Evolutionary conservation across 1,139 yeast genomes (phyloP).

Genomic region (Suhomyces bokatorum): DNA sequence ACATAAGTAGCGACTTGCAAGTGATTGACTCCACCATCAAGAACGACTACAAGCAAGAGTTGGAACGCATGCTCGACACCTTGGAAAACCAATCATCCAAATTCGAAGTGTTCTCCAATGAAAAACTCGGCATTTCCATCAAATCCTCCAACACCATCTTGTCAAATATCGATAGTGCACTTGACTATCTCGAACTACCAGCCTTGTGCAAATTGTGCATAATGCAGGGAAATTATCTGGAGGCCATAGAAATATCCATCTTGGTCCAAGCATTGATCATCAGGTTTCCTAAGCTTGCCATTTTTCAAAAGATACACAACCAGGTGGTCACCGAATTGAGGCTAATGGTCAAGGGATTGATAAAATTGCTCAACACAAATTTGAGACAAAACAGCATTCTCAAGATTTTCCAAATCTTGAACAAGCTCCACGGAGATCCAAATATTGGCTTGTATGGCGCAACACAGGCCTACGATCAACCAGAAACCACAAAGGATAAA

Average conservation of each 20-base stretch:
- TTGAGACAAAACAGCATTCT: conserved; percentile 74
- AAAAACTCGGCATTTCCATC: conserved; percentile 25
- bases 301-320: conserved; percentile 55
- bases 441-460: conserved; percentile 6
- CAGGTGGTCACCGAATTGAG: conserved; percentile 60
- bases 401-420: conserved; percentile 75
- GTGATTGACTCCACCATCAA: conserved; percentile 26
- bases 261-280: conserved; percentile 66
- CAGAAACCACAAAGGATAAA: conserved; percentile 9
- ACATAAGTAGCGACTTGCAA: conserved; percentile 35
- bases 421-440: conserved; percentile 42
- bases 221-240: conserved; percentile 82
- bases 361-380: conserved; percentile 70
- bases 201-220: conserved; percentile 81
- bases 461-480: conserved; percentile 26
- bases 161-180: conserved; percentile 66
- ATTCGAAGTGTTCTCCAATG: conserved; percentile 22
- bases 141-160: conserved; percentile 42
- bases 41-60: conserved; percentile 24
- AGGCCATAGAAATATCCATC: conserved; percentile 77
- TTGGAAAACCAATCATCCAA: conserved; percentile 8
- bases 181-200: conserved; percentile 82
- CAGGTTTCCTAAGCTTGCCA: conserved; percentile 62
- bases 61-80: conserved; percentile 21
- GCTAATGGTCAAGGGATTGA: conserved; percentile 65